These are phyloP conservation scores for Metarhizium album DNA, from an alignment of 2,329 filamentous ascomycete genomes.

Conservation along the genomic window DNA sequence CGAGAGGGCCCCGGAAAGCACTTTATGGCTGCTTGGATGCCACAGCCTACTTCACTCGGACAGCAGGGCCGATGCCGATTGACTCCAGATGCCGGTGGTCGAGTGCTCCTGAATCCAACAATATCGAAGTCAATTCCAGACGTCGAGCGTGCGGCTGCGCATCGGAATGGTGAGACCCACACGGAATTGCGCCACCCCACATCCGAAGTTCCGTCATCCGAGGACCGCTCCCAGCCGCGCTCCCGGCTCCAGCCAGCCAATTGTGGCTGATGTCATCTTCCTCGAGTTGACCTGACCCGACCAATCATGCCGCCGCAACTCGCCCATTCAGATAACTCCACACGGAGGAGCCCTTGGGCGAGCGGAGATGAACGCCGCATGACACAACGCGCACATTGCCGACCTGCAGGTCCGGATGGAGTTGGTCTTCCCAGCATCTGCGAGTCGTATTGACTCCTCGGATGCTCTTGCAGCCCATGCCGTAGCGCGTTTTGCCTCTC, in stretches of 20 bases:
- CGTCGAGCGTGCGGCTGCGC: background rate
- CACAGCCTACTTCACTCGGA: background rate
- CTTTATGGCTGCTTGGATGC: conserved; percentile 4
- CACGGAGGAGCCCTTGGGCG: background rate
- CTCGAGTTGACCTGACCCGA: no score
- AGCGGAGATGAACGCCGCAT: no score
- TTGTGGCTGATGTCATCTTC: no score
- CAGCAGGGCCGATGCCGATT: no score
- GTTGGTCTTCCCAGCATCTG: background rate
- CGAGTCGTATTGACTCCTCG: no score
- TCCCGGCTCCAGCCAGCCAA: no score
- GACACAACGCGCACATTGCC: no score
- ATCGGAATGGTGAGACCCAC: background rate
- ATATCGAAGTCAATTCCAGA: no score
- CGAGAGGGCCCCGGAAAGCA: conserved; percentile 5
- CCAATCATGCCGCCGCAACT: background rate
- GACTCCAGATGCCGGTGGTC: no score
- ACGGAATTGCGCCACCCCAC: background rate
- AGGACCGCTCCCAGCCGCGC: conserved; percentile 4
- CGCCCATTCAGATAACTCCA: conserved; percentile 3
- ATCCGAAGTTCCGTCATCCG: conserved; percentile 22
- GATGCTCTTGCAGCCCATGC: no score
- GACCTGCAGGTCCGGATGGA: background rate
- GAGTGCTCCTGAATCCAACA: no score
- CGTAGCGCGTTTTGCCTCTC: no score